Conservation (phyloP, 805 yeast genomes). For the Yamadazyma akitaensis region DNA sequence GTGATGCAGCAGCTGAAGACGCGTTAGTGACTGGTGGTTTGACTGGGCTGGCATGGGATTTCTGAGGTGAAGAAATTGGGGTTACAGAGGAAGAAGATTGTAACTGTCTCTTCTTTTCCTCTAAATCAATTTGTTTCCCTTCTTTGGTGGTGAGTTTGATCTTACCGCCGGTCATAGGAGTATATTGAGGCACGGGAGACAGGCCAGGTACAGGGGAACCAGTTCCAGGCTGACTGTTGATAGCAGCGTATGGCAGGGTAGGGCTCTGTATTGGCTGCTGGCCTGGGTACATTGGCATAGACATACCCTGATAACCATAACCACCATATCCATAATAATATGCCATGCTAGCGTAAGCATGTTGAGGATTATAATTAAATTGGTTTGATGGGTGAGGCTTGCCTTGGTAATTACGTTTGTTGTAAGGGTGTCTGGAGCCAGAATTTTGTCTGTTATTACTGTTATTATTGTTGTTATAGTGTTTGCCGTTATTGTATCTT, state of each 20-base stretch:
- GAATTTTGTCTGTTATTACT: conserved; percentile 7
- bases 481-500: conserved; percentile 5
- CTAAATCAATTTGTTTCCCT: conserved; percentile 41
- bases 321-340: conserved; percentile 25
- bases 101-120: conserved; percentile 36
- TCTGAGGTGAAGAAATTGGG: conserved; percentile 29
- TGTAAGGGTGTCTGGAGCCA: conserved; percentile 5
- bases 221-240: background rate
- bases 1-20: conserved; percentile 11
- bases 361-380: conserved; percentile 18
- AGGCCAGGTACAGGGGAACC: conserved; percentile 1
- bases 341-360: conserved; percentile 15
- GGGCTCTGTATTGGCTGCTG: conserved; percentile 6
- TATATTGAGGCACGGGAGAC: conserved; percentile 7
- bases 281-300: conserved; percentile 13
- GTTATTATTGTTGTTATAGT: conserved; percentile 8
- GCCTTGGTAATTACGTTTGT: conserved; percentile 12
- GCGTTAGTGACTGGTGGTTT: conserved; percentile 4
- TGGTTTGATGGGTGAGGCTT: conserved; percentile 19
- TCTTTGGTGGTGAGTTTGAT: conserved; percentile 41
- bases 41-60: conserved; percentile 17
- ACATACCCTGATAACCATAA: conserved; percentile 22
- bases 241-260: conserved; percentile 4
- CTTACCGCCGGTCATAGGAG: conserved; percentile 3
- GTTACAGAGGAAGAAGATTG: conserved; percentile 23